phyloP scores from a whole-genome alignment of 1,139 yeast species.

The Blastobotrys niveus region DNA sequence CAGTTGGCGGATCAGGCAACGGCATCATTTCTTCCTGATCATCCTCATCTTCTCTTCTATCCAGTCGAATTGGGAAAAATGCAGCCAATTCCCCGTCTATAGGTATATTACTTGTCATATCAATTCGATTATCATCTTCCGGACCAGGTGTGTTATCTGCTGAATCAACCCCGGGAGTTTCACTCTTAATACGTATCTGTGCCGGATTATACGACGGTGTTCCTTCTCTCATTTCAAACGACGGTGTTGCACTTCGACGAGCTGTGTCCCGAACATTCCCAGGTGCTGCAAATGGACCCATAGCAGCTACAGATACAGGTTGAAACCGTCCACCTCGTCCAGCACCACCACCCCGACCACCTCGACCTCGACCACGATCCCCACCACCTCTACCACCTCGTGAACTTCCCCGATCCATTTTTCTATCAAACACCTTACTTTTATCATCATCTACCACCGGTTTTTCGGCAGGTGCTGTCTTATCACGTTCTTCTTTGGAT shows the following conservation, averaged over 20 bases:
- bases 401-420: slow-evolving; percentile 9
- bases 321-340: slow-evolving; percentile 27
- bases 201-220: slow-evolving; percentile 11
- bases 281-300: slow-evolving; percentile 35
- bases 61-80: slow-evolving; percentile 30
- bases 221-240: slow-evolving; percentile 10
- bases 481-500: slow-evolving; percentile 75
- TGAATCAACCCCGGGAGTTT: slow-evolving; percentile 21
- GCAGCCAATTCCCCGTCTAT: slow-evolving; percentile 24
- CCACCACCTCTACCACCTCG: slow-evolving; percentile 22
- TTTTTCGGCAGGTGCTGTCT: slow-evolving; percentile 59
- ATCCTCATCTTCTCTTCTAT: slow-evolving; percentile 28
- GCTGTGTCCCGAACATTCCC: slow-evolving; percentile 12
- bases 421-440: neutral
- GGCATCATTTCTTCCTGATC: slow-evolving; percentile 37
- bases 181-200: slow-evolving; percentile 20
- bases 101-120: slow-evolving; percentile 24
- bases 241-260: slow-evolving; percentile 10
- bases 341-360: slow-evolving; percentile 17
- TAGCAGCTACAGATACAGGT: slow-evolving; percentile 30
- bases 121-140: slow-evolving; percentile 24
- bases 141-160: slow-evolving; percentile 17
- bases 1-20: neutral
- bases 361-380: slow-evolving; percentile 20
- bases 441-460: slow-evolving; percentile 28